Evolutionary conservation across 495 filamentous ascomycete species (phyloP).

Genomic region (Penicillium diatomitis): DNA sequence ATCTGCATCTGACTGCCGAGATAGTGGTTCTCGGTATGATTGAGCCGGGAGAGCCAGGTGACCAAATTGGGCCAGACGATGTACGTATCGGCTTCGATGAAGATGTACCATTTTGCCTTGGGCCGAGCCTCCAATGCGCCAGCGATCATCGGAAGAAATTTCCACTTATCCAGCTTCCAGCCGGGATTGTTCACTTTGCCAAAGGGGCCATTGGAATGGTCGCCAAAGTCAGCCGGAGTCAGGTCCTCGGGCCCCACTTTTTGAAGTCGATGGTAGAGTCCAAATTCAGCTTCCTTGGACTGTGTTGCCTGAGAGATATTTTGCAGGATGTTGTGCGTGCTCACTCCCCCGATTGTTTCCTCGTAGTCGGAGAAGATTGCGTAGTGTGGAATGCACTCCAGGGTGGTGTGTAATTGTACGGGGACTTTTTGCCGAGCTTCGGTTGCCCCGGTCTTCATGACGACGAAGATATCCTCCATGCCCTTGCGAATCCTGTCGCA

Average conservation of each 20-base stretch:
- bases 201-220: constrained; percentile 26
- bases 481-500: constrained; percentile 12
- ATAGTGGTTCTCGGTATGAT: constrained; percentile 42
- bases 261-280: constrained; percentile 30
- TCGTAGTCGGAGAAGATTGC: constrained; percentile 41
- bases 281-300: constrained; percentile 33
- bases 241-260: constrained; percentile 28
- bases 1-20: constrained; percentile 41
- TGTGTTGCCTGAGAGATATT: constrained; percentile 26
- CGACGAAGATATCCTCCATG: constrained; percentile 31
- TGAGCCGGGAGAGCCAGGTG: constrained; percentile 43
- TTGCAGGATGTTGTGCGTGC: constrained; percentile 32
- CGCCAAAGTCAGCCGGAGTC: constrained; percentile 17
- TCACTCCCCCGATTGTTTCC: constrained; percentile 30
- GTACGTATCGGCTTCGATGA: constrained; percentile 58
- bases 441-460: constrained; percentile 37
- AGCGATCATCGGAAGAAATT: constrained; percentile 55
- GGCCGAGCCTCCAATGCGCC: constrained; percentile 43
- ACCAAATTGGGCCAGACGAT: constrained; percentile 54
- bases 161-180: constrained; percentile 60
- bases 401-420: constrained; percentile 31
- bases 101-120: constrained; percentile 53
- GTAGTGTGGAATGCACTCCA: constrained; percentile 33
- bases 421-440: constrained; percentile 30
- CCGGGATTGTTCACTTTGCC: constrained; percentile 35